phyloP scores from a whole-genome alignment of 83 land plant species.

The Diphasiastrum complanatum region DNA sequence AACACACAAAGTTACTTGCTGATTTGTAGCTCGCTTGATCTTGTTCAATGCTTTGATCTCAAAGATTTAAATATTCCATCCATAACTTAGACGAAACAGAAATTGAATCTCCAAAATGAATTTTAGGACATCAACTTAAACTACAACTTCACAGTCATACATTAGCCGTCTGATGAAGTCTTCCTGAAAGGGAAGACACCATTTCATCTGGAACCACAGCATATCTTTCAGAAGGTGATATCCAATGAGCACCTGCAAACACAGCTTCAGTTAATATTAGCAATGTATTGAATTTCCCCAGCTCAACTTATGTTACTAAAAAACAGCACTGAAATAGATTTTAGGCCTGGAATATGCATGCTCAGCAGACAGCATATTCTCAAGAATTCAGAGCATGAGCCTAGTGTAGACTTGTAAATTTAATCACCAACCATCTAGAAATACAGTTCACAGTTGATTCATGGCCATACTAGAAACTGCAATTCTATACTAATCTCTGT shows the following conservation, averaged over 20 bases:
- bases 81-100: conserved; percentile 2
- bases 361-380: not conserved
- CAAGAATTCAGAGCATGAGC: too few species aligned
- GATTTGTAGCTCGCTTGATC: too few species aligned
- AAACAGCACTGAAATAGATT: not conserved
- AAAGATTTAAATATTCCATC: not conserved
- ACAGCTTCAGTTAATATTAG: not conserved
- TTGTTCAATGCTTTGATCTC: too few species aligned
- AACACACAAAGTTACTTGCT: too few species aligned
- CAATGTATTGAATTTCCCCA: too few species aligned
- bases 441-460: too few species aligned
- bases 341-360: not conserved
- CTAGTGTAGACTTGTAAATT: too few species aligned
- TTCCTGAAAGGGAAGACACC: conserved; percentile 33
- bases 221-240: conserved; percentile 84
- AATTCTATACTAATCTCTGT: too few species aligned
- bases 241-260: conserved; percentile 56
- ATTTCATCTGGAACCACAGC: conserved; percentile 89
- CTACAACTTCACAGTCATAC: conserved; percentile 9
- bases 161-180: conserved; percentile 29
- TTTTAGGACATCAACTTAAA: not conserved
- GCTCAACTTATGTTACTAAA: not conserved
- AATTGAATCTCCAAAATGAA: not conserved
- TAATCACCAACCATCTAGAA: too few species aligned
- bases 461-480: too few species aligned